Conservation (phyloP, 441 rosid genomes). For the Mallotus repandus region DNA sequence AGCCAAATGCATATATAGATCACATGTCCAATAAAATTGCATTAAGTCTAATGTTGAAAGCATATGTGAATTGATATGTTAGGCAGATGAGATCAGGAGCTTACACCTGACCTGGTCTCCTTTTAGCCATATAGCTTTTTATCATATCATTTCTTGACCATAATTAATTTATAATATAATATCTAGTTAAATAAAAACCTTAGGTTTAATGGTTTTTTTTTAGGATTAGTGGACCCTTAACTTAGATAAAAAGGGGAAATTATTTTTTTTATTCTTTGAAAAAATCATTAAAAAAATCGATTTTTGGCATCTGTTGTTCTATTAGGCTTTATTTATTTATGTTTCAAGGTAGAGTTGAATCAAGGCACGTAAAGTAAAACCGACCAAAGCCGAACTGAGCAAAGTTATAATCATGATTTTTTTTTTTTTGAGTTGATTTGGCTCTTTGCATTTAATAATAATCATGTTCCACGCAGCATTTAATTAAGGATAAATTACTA, state of each 20-base stretch:
- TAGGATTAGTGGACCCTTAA: not conserved
- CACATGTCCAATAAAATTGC: constrained; percentile 32
- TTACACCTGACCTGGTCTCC: not conserved
- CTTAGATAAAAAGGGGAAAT: not conserved
- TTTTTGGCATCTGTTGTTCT: not conserved
- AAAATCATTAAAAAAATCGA: no score
- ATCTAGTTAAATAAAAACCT: no score
- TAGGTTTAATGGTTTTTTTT: not conserved
- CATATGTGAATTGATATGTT: not conserved
- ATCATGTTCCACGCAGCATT: no score
- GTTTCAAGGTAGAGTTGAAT: constrained; percentile 15
- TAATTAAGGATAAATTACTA: no score
- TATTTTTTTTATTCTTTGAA: not conserved
- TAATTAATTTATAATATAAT: not conserved
- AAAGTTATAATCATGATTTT: not conserved
- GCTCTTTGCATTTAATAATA: not conserved
- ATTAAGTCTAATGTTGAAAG: not conserved
- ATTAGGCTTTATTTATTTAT: not conserved
- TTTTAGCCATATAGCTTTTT: not conserved
- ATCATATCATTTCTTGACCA: not conserved
- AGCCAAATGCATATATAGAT: constrained; percentile 18
- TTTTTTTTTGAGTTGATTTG: not conserved
- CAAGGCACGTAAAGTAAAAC: constrained; percentile 21
- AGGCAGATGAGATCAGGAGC: not conserved
- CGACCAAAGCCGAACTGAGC: constrained; percentile 19